These are phyloP conservation scores for Beauveria sp. DNA, from an alignment of 2,329 filamentous ascomycete genomes.

Conservation along the genomic window DNA sequence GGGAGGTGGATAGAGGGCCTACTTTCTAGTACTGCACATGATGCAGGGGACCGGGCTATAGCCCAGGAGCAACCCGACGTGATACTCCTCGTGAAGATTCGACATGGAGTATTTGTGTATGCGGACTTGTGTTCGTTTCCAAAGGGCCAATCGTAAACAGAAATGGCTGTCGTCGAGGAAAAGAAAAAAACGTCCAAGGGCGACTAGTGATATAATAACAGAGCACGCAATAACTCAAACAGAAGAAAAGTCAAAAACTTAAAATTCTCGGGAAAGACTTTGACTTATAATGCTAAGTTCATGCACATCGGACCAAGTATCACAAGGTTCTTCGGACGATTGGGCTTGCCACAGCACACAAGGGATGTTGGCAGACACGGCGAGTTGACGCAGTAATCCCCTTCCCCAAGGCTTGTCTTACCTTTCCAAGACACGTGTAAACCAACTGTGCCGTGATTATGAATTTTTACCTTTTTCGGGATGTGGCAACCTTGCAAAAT, in stretches of 20 bases:
- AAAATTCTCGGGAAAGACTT: not conserved
- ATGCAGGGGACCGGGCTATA: slow-evolving; percentile 8
- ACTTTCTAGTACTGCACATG: slow-evolving; percentile 7
- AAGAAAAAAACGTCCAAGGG: not conserved
- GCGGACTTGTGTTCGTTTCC: not conserved
- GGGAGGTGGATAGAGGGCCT: not conserved
- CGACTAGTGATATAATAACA: not conserved
- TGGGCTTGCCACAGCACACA: not conserved
- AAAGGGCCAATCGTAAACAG: not conserved
- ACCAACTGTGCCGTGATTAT: too few species aligned
- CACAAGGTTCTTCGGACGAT: not conserved
- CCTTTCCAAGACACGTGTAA: not conserved
- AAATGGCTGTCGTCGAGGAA: not conserved
- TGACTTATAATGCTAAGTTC: not conserved
- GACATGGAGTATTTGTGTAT: not conserved
- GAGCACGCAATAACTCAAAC: not conserved
- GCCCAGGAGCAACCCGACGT: slow-evolving; percentile 3
- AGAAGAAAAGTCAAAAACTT: not conserved
- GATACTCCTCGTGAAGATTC: not conserved
- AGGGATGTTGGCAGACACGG: not conserved
- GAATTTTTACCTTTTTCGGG: not conserved
- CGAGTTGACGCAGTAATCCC: not conserved
- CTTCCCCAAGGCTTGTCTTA: not conserved
- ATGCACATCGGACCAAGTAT: not conserved
- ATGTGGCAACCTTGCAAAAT: not conserved